A percentile compares a stretch with the other conserved stretches of the same genome.
These are phyloP conservation scores for Rosellinia necatrix DNA, from an alignment of 2,329 filamentous ascomycete species.

Conservation along the genomic window DNA sequence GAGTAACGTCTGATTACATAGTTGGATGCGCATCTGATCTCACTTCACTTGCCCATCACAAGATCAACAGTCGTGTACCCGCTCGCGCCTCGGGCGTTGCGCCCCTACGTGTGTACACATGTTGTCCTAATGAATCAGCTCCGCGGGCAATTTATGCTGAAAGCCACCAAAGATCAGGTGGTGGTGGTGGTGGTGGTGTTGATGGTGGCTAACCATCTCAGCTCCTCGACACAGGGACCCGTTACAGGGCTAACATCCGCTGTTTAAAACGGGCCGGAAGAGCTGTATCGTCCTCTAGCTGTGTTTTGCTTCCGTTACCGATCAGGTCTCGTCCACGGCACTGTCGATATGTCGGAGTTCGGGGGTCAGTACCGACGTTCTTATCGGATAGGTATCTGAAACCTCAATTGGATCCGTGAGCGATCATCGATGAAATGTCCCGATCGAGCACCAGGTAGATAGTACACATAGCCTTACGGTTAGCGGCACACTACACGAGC, in stretches of 20 bases:
- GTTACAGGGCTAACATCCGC: neutral
- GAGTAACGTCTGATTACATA: conserved; percentile 6
- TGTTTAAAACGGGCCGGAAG: neutral
- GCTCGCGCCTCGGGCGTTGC: neutral
- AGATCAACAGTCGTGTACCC: neutral
- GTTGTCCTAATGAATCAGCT: neutral
- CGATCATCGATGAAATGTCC: conserved; percentile 1
- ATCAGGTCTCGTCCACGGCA: neutral
- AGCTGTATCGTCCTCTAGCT: neutral
- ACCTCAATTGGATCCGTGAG: neutral
- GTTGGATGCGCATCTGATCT: conserved; percentile 8
- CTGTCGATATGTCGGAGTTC: neutral
- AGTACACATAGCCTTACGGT: neutral
- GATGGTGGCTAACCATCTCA: neutral
- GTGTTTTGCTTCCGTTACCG: neutral
- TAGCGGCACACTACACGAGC: neutral
- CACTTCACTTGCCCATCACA: neutral
- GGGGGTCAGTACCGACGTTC: neutral
- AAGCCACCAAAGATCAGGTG: neutral
- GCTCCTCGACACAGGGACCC: neutral
- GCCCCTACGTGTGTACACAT: neutral
- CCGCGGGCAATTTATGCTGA: conserved; percentile 4
- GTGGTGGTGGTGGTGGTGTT: neutral
- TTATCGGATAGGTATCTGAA: neutral
- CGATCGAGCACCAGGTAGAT: neutral